phyloP scores from a whole-genome alignment of 306 rosid genomes.

The Pueraria montana region DNA sequence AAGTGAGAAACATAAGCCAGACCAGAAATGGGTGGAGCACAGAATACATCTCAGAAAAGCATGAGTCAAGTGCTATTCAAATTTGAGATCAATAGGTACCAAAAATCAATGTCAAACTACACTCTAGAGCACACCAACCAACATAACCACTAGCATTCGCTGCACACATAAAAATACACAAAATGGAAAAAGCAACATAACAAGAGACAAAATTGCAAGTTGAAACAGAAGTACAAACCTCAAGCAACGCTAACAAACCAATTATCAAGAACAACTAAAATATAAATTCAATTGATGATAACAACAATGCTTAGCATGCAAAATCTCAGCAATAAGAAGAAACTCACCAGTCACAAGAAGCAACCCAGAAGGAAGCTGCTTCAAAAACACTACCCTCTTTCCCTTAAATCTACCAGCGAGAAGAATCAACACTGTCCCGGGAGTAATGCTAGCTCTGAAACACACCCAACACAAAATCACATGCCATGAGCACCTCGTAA shows the following conservation, averaged over 20 bases:
- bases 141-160: conserved; percentile 1
- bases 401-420: conserved; percentile 85
- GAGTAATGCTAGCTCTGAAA: conserved; percentile 70
- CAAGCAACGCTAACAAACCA: neutral
- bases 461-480: neutral
- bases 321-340: conserved; percentile 36
- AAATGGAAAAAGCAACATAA: neutral
- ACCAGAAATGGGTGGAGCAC: neutral
- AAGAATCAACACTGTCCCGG: conserved; percentile 73
- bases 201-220: neutral
- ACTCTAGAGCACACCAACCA: neutral
- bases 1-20: neutral
- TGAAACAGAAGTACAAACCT: neutral
- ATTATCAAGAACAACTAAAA: neutral
- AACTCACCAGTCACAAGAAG: conserved; percentile 75
- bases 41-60: neutral
- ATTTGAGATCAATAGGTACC: neutral
- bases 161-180: neutral
- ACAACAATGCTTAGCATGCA: neutral
- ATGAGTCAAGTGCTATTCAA: neutral
- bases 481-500: neutral
- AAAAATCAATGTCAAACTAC: neutral
- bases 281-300: neutral
- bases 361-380: conserved; percentile 81
- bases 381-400: conserved; percentile 75